Percentiles rank a stretch among this genome's conserved stretches.
phyloP scores from a whole-genome alignment of 352 stramenopile species.

The Pythium dissotocum region DNA sequence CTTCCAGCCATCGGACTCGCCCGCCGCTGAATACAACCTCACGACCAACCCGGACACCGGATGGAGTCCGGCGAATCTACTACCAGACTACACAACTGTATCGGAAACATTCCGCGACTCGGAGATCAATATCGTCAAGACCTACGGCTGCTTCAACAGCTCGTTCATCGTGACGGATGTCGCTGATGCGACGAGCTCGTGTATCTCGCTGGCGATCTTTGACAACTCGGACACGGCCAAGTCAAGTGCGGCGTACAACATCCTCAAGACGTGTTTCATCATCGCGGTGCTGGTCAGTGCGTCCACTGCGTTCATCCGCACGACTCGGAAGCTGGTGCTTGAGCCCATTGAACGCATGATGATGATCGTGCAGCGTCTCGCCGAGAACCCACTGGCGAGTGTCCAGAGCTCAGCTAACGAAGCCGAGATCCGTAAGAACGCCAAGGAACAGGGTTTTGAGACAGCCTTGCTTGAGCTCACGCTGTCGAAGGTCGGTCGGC shows the following conservation, averaged over 20 bases:
- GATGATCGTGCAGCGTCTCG: constrained; percentile 84
- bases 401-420: constrained; percentile 67
- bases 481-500: constrained; percentile 77
- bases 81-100: constrained; percentile 45
- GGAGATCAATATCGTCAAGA: constrained; percentile 77
- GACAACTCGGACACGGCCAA: constrained; percentile 62
- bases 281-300: constrained; percentile 79
- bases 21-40: constrained; percentile 46
- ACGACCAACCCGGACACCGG: constrained; percentile 58
- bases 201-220: constrained; percentile 82
- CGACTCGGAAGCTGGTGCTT: constrained; percentile 80
- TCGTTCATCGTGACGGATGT: constrained; percentile 60
- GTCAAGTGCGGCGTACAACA: constrained; percentile 71
- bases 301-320: constrained; percentile 85
- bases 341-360: constrained; percentile 93
- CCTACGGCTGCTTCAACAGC: constrained; percentile 73
- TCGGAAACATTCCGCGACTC: constrained; percentile 42
- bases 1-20: constrained; percentile 46
- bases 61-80: constrained; percentile 44
- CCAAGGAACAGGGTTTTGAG: constrained; percentile 79
- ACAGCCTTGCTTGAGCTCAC: constrained; percentile 82
- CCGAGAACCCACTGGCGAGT: constrained; percentile 86
- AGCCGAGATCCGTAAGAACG: constrained; percentile 70
- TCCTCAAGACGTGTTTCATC: constrained; percentile 88
- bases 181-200: constrained; percentile 48